These are phyloP conservation scores for Botryobasidium botryosum DNA, from an alignment of 768 basidiomycete species.

Conservation along the genomic window DNA sequence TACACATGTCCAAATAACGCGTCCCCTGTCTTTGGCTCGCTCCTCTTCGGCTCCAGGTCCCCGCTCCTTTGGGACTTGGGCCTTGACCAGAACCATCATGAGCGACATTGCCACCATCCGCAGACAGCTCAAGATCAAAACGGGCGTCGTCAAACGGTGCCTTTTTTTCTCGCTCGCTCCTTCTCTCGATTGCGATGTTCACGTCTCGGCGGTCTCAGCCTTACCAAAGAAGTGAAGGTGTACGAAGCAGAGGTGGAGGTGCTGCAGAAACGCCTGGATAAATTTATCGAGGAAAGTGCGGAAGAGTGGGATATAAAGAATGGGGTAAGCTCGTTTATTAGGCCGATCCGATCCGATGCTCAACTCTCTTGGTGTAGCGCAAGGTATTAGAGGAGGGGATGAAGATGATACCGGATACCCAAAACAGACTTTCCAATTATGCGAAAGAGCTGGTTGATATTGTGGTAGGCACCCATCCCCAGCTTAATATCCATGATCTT, in stretches of 20 bases:
- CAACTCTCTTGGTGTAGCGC: constrained; percentile 25
- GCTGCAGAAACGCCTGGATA: constrained; percentile 41
- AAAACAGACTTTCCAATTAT: constrained; percentile 41
- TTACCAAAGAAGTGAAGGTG: constrained; percentile 47
- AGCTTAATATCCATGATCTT: constrained; percentile 4
- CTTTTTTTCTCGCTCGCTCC: constrained; percentile 11
- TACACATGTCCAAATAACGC: too few species aligned
- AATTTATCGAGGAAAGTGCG: constrained; percentile 21
- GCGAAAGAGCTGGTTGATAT: constrained; percentile 45
- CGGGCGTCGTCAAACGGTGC: constrained; percentile 48
- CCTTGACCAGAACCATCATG: too few species aligned
- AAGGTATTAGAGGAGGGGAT: constrained; percentile 58
- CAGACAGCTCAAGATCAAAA: constrained; percentile 64
- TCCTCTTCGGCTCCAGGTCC: too few species aligned
- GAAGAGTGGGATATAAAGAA: constrained; percentile 70
- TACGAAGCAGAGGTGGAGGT: constrained; percentile 52
- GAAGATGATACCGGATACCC: constrained; percentile 63
- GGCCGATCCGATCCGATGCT: constrained; percentile 5
- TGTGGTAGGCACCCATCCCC: constrained; percentile 36
- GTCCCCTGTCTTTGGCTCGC: too few species aligned
- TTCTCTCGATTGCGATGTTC: background rate
- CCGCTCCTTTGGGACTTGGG: too few species aligned
- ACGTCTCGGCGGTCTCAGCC: constrained; percentile 30
- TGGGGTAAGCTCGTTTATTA: constrained; percentile 31
- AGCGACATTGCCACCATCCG: constrained; percentile 10